phyloP scores from a whole-genome alignment of 306 rosid species.

The Chamaecrista fasciculata region DNA sequence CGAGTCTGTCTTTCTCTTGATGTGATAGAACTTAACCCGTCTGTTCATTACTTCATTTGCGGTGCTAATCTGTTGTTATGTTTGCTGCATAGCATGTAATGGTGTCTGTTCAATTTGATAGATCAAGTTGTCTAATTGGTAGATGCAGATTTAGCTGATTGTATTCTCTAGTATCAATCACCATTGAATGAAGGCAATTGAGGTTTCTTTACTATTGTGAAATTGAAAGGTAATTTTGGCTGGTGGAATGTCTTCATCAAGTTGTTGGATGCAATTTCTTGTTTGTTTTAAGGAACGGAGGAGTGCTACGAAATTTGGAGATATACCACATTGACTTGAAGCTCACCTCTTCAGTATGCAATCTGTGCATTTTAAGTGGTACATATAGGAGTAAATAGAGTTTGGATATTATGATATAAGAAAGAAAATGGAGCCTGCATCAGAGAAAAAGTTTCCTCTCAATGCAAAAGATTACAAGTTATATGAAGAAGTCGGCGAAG shows the following conservation, averaged over 20 bases:
- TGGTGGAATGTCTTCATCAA: conserved; percentile 26
- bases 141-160: background rate
- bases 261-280: conserved; percentile 33
- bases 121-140: conserved; percentile 20
- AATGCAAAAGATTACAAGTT: conserved; percentile 76
- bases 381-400: conserved; percentile 27
- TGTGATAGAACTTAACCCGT: background rate
- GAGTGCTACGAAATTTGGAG: conserved; percentile 43
- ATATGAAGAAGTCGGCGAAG: conserved; percentile 99
- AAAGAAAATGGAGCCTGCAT: conserved; percentile 59
- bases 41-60: conserved; percentile 3
- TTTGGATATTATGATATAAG: conserved; percentile 45
- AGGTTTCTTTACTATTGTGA: conserved; percentile 25
- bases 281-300: conserved; percentile 41
- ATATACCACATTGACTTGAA: conserved; percentile 37
- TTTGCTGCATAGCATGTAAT: conserved; percentile 12
- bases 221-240: conserved; percentile 28
- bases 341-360: conserved; percentile 26
- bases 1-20: conserved; percentile 16
- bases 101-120: conserved; percentile 18
- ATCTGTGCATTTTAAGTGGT: conserved; percentile 26
- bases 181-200: conserved; percentile 15
- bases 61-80: conserved; percentile 7
- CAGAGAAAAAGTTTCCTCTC: conserved; percentile 71
- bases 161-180: background rate